Base-by-base conservation (phyloP, 495 filamentous ascomycete species). In the Lophiostoma macrostomum region DNA sequence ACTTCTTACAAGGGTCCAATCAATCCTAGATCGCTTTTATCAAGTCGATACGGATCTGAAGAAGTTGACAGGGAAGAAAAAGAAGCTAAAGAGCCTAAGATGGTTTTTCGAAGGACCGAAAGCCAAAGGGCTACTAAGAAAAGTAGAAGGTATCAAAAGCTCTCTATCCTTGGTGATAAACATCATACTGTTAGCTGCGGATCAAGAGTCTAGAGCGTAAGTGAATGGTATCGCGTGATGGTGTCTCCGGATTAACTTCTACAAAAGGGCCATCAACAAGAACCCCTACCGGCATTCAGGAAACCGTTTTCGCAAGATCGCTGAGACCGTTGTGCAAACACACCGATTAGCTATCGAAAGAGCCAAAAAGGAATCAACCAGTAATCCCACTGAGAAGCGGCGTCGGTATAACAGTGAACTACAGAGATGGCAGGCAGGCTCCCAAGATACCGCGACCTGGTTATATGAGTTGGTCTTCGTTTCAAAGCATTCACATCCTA, bases 61-160 rank as follows among this genome's bases (percentile, higher is more conserved):
- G 6, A 19, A 14, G 4, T 27, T 46, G 11, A 46, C 42, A 4
- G 10, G 22, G 16, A 25, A 10, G 5, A 16, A 19, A 7, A 29
- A 14, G 20, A 46, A 31, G 20, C 18, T 46, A 18, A 32, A 31
- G 16, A 29, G 24, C 5, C 42, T 46, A 19, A 46, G 20, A 30
- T 46, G 42, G 42, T 46, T 46, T 18, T 46, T 46, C 42, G 14
- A 19, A 16, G 27, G 42, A 4, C 42, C 42, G 11, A 46, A 46
- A 19, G 42, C 42, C 4, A 46, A 31, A 19, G 27, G 20, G 5
- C 25, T 46, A 10, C 19, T 46, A 27, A 46, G 20, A n/a, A 46
- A 46, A 18, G 42, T 46, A 4, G 42, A 46, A 31, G 32, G 42
- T 27, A 31, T 46, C 42, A 46, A 46, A 27, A 6, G n/a, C 12